Percentiles rank a stretch among this genome's conserved stretches.
phyloP scores from a whole-genome alignment of 2,329 filamentous ascomycete species.

The Ascochyta lentis region DNA sequence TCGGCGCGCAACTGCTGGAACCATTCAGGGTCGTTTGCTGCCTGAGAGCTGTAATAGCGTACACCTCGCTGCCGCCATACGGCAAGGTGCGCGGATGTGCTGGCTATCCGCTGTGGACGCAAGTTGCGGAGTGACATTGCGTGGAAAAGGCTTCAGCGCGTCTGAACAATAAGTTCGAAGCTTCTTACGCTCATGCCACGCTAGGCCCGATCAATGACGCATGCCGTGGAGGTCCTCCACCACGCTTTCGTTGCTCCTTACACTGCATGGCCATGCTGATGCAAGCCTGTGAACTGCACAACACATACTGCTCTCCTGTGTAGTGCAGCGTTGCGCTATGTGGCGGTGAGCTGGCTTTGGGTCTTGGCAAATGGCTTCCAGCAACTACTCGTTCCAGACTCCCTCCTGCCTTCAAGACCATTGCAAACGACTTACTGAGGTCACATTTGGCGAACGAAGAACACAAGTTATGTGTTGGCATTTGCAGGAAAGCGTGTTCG shows the following conservation, averaged over 20 bases:
- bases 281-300: neutral
- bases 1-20: constrained; percentile 36
- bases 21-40: constrained; percentile 25
- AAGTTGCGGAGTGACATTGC: constrained; percentile 29
- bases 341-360: constrained; percentile 14
- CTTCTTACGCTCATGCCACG: neutral
- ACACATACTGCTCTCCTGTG: neutral
- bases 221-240: neutral
- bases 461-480: neutral
- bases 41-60: constrained; percentile 25
- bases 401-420: neutral
- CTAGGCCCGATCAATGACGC: constrained; percentile 18
- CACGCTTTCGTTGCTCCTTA: neutral
- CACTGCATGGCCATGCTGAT: neutral
- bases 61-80: constrained; percentile 22
- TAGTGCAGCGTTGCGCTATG: neutral
- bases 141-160: neutral
- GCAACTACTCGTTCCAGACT: neutral
- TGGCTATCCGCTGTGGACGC: constrained; percentile 21
- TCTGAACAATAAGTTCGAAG: neutral
- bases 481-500: neutral
- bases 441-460: neutral
- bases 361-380: constrained; percentile 5
- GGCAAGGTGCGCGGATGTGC: constrained; percentile 16
- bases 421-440: neutral